Base-by-base conservation (phyloP, 2,329 filamentous ascomycete species). In the Fusarium oxysporum region DNA sequence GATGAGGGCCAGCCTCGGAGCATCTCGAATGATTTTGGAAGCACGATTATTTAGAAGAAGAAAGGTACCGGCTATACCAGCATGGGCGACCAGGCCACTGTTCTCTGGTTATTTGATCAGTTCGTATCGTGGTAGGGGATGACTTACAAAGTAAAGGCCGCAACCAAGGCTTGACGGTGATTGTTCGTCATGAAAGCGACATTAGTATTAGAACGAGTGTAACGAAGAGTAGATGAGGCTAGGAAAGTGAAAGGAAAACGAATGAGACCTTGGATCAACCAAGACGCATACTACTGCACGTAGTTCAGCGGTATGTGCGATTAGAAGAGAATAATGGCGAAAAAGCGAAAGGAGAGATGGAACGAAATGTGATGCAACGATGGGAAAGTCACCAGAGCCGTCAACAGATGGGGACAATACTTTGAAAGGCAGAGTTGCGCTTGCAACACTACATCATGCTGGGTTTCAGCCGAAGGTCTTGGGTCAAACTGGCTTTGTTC, bases 1-100 rank as follows among this genome's bases (percentile, higher is more conserved):
- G 77, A 86, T 81, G 87, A 90, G 88, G 87, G 85, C 88, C 88
- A 90, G 88, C 88, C 88, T 90, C 87, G 86, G 85, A 82, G 87
- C 86, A 82, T 90, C 87, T 80, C 86, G 84, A 78, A 88, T 83
- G 67, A 88, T 80, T 44, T 85, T 80, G 67, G 83, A 83, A 77
- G 84, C 82, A 82, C 87, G 82, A 73, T 85, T 84, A 77, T 82
- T 86, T 69, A 84, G 82, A 68, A 84, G 80, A 74, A 87, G 81
- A 79, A 86, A 81, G 72, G 85, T 80, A 56, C 84, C 83, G 48
- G 82, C 82, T 55, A 84, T 83, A 35, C 87, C 85, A 60, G 87
- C 85, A 77, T 86, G 86, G 74, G 88, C 83, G 62, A 89, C 82
- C 70, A 88, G 84, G 71, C 88, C 88, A 81, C 87, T 76, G 53